These are phyloP conservation scores for Endotrypanum monterogeii DNA, from an alignment of 208 protist genomes.

Conservation along the genomic window DNA sequence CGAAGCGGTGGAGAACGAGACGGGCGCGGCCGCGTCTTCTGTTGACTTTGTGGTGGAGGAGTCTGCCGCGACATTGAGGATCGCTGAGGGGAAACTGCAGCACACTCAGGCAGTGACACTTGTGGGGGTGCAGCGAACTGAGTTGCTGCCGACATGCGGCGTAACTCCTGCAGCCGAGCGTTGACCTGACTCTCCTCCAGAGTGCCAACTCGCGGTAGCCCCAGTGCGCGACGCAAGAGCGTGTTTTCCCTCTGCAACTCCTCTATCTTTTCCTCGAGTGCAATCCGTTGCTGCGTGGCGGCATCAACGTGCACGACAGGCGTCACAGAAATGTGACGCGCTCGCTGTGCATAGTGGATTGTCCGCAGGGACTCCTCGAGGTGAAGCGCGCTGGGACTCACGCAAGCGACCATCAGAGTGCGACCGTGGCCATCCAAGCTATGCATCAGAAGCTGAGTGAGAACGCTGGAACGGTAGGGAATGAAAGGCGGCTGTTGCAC, in stretches of 20 bases:
- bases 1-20: background rate
- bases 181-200: conserved; percentile 15
- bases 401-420: conserved; percentile 83
- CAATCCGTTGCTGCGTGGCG: conserved; percentile 53
- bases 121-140: background rate
- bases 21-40: background rate
- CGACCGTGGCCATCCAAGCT: conserved; percentile 73
- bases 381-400: conserved; percentile 71
- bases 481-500: conserved; percentile 44
- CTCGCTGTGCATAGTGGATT: conserved; percentile 79
- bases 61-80: background rate
- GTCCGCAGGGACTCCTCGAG: conserved; percentile 83
- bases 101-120: background rate
- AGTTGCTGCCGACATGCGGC: background rate
- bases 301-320: conserved; percentile 69
- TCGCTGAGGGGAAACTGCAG: background rate
- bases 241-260: conserved; percentile 55
- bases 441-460: conserved; percentile 91
- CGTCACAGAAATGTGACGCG: conserved; percentile 53
- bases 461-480: conserved; percentile 83
- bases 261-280: conserved; percentile 42
- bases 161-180: conserved; percentile 20
- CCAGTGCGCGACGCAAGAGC: conserved; percentile 41
- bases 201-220: conserved; percentile 8
- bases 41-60: background rate